Conservation (phyloP, 2,329 filamentous ascomycete genomes). For the Zalaria sp. region DNA sequence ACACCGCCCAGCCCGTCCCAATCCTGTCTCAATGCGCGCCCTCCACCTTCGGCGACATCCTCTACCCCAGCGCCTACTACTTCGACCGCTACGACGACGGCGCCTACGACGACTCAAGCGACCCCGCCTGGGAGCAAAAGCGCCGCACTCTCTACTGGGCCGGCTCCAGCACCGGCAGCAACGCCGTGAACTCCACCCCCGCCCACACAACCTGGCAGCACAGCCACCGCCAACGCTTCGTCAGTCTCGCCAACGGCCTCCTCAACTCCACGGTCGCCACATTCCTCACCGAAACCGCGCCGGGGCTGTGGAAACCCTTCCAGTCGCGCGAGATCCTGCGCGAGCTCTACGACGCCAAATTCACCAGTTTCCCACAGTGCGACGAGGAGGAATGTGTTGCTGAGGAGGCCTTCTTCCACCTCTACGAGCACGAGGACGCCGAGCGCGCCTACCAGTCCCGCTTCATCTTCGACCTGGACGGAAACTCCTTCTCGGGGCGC, state of each 20-base stretch:
- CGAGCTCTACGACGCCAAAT: slow-evolving; percentile 28
- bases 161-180: slow-evolving; percentile 40
- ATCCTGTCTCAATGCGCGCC: slow-evolving; percentile 31
- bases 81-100: slow-evolving; percentile 19
- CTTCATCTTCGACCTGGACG: slow-evolving; percentile 40
- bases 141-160: slow-evolving; percentile 41
- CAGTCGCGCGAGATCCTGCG: slow-evolving; percentile 18
- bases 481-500: slow-evolving; percentile 41
- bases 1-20: slow-evolving; percentile 29
- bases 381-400: slow-evolving; percentile 17
- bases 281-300: slow-evolving; percentile 7
- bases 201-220: slow-evolving; percentile 19
- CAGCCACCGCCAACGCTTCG: slow-evolving; percentile 33
- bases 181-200: slow-evolving; percentile 11
- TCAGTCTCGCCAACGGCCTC: slow-evolving; percentile 20
- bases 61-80: slow-evolving; percentile 38
- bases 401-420: slow-evolving; percentile 9
- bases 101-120: slow-evolving; percentile 25
- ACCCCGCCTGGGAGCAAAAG: slow-evolving; percentile 37
- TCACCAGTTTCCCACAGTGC: slow-evolving; percentile 35
- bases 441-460: slow-evolving; percentile 12
- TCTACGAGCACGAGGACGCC: not conserved
- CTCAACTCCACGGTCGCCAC: slow-evolving; percentile 4
- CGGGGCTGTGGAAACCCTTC: slow-evolving; percentile 6
- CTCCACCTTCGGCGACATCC: slow-evolving; percentile 33